Base-by-base conservation (phyloP, 768 basidiomycete genomes). In the Tricholoma bakamatsutake region DNA sequence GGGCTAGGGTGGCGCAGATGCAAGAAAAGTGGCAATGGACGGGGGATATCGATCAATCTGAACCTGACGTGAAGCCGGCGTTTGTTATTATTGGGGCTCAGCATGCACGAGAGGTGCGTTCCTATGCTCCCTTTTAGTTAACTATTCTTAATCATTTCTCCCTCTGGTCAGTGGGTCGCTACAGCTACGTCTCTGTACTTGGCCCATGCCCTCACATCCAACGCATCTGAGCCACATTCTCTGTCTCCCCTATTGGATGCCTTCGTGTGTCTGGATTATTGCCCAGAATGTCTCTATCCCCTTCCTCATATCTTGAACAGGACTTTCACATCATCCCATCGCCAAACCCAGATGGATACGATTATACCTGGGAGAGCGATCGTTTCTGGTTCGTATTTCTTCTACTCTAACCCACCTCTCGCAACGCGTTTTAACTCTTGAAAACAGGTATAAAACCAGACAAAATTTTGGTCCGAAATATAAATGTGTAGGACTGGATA, bases 121-220 rank as follows among this genome's bases (percentile, higher is more conserved):
- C 34, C n/a, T 5, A 5, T n/a, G n/a, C n/a, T n/a, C n/a, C n/a
- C n/a, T n/a, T n/a, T n/a, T n/a, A n/a, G n/a, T n/a, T n/a, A n/a
- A n/a, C n/a, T n/a, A n/a, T n/a, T n/a, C n/a, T n/a, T n/a, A n/a
- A n/a, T n/a, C n/a, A n/a, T n/a, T n/a, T n/a, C n/a, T n/a, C n/a
- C n/a, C n/a, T n/a, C n/a, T n/a, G n/a, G n/a, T n/a, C n/a, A n/a
- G 86, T 94, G 92, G 92, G 79, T 94, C 51, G 85, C 90, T 3
- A 84, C 88, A 0, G 78, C 90, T 0, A 80, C 90, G 0, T 74
- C 87, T 0, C 72, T 88, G 10, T 92, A 92, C 65, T 65, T 90
- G 39, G 78, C 85, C 0, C 90, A 94, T 62, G 79, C 84, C 0
- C 76, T 94, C 4, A 73, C 87, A 4, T 69, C 80, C 5, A 69